Percentiles rank a stretch among this genome's conserved stretches.
These are phyloP conservation scores for Cytospora piceae DNA, from an alignment of 2,329 filamentous ascomycete genomes.

Conservation along the genomic window DNA sequence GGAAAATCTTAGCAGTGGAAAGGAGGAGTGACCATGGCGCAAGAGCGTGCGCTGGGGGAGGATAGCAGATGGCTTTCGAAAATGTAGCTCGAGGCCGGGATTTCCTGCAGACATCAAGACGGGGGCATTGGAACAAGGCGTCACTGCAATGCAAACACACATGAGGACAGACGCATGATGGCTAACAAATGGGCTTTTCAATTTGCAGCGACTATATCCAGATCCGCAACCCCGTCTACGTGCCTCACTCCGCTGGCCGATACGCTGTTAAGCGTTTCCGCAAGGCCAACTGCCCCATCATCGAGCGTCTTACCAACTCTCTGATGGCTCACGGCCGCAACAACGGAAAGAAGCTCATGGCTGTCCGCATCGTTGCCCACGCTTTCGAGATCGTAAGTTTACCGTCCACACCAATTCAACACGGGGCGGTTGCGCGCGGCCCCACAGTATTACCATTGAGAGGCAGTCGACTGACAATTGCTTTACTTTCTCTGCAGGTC, in stretches of 20 bases:
- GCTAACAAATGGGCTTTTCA: conserved; percentile 39
- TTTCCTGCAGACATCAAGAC: conserved; percentile 13
- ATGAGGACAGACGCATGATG: conserved; percentile 30
- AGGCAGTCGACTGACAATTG: conserved; percentile 37
- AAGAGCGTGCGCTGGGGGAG: not conserved
- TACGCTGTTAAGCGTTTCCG: conserved; percentile 99
- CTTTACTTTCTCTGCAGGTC: conserved; percentile 64
- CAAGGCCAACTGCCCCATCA: conserved; percentile 99
- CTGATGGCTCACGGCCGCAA: conserved; percentile 99
- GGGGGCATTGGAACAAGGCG: conserved; percentile 21
- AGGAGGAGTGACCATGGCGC: conserved; percentile 2
- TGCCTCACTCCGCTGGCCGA: conserved; percentile 97
- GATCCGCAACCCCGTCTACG: conserved; percentile 98
- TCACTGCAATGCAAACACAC: not conserved
- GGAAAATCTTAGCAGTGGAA: not conserved
- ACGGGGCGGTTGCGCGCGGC: not conserved
- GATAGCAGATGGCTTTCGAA: not conserved
- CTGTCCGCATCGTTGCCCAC: conserved; percentile 98
- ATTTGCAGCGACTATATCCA: conserved; percentile 93
- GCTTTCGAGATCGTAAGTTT: conserved; percentile 91
- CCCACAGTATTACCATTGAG: not conserved
- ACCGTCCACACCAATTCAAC: not conserved
- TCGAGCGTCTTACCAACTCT: conserved; percentile 99
- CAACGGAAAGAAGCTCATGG: conserved; percentile 99
- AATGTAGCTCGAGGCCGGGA: not conserved